phyloP scores from a whole-genome alignment of 345 rosid species.

The Combretum micranthum region DNA sequence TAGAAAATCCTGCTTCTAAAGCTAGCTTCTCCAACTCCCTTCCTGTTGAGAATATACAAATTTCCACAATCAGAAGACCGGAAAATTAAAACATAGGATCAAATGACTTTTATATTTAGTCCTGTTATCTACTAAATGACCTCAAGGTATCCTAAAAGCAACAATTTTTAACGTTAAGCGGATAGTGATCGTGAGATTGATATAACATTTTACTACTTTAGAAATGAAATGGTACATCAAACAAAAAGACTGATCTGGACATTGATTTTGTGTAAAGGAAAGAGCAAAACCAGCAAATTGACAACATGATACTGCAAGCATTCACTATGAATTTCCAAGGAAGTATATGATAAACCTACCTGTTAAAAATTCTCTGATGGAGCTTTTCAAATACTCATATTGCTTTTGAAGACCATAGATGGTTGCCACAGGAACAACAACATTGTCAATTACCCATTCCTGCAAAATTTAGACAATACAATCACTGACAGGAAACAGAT shows the following conservation, averaged over 20 bases:
- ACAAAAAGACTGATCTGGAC: not conserved
- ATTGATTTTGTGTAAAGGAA: not conserved
- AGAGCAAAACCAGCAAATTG: not conserved
- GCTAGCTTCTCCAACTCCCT: slow-evolving; percentile 77
- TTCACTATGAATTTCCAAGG: too few relatives aligned
- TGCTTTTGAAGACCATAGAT: slow-evolving; percentile 63
- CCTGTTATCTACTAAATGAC: too few relatives aligned
- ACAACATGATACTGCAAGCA: too few relatives aligned
- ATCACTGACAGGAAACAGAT: not conserved
- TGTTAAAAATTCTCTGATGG: slow-evolving; percentile 64
- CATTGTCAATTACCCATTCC: slow-evolving; percentile 85
- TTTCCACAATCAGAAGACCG: too few relatives aligned
- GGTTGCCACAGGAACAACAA: slow-evolving; percentile 76
- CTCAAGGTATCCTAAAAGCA: not conserved
- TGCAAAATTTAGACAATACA: slow-evolving; percentile 15
- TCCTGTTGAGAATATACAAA: slow-evolving; percentile 27
- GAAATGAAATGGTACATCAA: not conserved
- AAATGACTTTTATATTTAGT: too few relatives aligned
- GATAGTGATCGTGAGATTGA: not conserved
- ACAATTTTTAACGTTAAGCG: not conserved
- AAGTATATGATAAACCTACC: slow-evolving; percentile 26
- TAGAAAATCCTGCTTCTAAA: slow-evolving; percentile 63
- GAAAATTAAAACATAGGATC: too few relatives aligned
- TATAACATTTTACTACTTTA: not conserved
- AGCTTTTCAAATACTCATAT: slow-evolving; percentile 69